A percentile compares a stretch with the other conserved stretches of the same genome.
Evolutionary conservation across 306 rosid genomes (phyloP).

Genomic region (Gleditsia sinensis): DNA sequence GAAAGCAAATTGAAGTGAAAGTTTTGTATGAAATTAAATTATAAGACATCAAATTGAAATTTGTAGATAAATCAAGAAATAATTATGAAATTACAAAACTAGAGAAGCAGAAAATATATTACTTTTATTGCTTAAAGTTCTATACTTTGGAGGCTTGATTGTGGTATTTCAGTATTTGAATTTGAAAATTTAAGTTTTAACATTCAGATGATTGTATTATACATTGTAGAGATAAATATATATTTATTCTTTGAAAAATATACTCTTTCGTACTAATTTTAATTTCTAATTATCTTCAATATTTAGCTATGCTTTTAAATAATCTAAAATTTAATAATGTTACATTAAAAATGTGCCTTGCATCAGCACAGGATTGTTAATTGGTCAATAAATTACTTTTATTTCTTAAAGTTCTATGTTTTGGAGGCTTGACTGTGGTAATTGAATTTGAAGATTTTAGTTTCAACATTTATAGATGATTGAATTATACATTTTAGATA

Average conservation of each 20-base stretch:
- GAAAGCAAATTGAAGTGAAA: background rate
- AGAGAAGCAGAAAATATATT: background rate
- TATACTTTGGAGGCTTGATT: background rate
- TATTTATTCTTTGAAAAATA: no score
- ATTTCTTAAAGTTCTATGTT: background rate
- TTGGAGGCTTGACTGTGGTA: background rate
- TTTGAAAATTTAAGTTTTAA: background rate
- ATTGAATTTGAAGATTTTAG: constrained; percentile 1
- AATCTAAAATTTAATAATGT: constrained; percentile 5
- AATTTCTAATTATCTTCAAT: background rate
- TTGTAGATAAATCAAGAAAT: background rate
- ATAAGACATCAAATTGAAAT: constrained; percentile 6
- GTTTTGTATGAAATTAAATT: background rate
- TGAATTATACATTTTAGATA: constrained; percentile 6
- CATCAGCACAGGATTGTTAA: no score
- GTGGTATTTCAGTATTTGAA: background rate
- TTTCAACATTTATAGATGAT: background rate
- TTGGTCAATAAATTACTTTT: background rate
- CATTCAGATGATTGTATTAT: background rate
- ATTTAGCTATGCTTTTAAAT: background rate
- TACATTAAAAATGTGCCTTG: background rate
- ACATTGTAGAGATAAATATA: background rate
- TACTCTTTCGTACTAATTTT: background rate
- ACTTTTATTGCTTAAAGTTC: background rate
- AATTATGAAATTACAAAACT: background rate